Evolutionary conservation across 2,329 filamentous ascomycete species (phyloP).

Genomic region (Fusarium foetens): DNA sequence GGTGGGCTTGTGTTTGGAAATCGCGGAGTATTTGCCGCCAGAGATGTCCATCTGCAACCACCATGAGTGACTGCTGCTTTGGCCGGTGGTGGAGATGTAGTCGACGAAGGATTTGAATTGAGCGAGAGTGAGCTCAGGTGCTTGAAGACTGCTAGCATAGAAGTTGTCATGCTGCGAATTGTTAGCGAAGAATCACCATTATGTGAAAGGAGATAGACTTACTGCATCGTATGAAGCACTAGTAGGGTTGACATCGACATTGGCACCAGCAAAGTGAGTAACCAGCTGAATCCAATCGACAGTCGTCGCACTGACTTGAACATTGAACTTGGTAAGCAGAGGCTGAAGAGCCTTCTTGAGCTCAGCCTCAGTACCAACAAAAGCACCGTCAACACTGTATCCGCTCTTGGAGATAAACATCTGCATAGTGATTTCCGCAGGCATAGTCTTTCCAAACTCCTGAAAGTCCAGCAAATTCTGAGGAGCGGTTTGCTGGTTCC

Average conservation of each 20-base stretch:
- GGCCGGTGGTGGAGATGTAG: slow-evolving; percentile 36
- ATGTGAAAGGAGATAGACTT: neutral
- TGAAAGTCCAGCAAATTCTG: slow-evolving; percentile 42
- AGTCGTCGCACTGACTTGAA: slow-evolving; percentile 17
- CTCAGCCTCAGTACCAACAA: slow-evolving; percentile 28
- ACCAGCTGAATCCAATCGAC: slow-evolving; percentile 44
- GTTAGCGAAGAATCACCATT: neutral
- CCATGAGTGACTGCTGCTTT: slow-evolving; percentile 37
- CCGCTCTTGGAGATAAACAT: slow-evolving; percentile 31
- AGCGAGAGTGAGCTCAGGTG: slow-evolving; percentile 30
- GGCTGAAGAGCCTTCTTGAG: slow-evolving; percentile 35
- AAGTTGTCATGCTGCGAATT: slow-evolving; percentile 43
- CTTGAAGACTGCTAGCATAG: slow-evolving; percentile 46
- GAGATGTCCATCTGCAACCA: slow-evolving; percentile 48
- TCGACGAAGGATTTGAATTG: slow-evolving; percentile 44
- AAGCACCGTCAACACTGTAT: slow-evolving; percentile 44
- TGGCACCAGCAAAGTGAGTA: slow-evolving; percentile 35
- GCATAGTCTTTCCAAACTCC: slow-evolving; percentile 43
- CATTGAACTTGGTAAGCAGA: slow-evolving; percentile 30
- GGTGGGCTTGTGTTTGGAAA: slow-evolving; percentile 45
- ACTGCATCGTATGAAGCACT: slow-evolving; percentile 39
- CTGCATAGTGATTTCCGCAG: slow-evolving; percentile 46
- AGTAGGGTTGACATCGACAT: slow-evolving; percentile 37
- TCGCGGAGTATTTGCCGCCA: slow-evolving; percentile 51
- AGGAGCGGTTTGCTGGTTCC: slow-evolving; percentile 34